Base-by-base conservation (phyloP, 371 early-diverging fungal species). In the Astathelohania contejeani region DNA sequence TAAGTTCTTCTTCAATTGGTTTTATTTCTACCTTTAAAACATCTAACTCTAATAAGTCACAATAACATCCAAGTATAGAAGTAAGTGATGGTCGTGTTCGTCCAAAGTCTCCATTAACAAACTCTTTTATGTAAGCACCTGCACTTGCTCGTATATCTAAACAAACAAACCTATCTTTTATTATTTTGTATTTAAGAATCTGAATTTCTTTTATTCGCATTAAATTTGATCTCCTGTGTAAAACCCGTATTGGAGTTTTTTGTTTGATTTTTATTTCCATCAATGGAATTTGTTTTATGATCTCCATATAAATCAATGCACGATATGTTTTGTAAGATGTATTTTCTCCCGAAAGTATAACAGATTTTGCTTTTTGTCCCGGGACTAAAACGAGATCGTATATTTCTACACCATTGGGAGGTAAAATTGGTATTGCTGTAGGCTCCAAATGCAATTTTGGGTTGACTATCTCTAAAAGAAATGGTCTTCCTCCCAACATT, bases 91-190 rank as follows among this genome's bases (percentile, higher is more conserved):
- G 96, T 12, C 56, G 57, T 2, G 92, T 90, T 32, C 93, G 76
- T 1, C 90, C 90, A 9, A 84, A 70, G 73, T 95, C 94, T 10
- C 90, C 87, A 62, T 88, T 89, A 1, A 90, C 82, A 79, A 91
- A 94, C 75, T 95, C 96, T 66, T 95, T 95, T 56, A 95, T 87
- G 61, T 95, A 95, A 0, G 91, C 84, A 7, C 95, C 95, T 1
- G 94, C 90, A 58, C 81, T 81, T 0, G 89, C 84, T 54, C 78
- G 77, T 68, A 90, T 56, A 20, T 80, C 72, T 1, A 85, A 69
- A 78, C 71, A 47, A 77, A 64, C 60, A 82, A 79, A 22, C 75
- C 77, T 0, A 74, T 72, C 52, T 32, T 46, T 50, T 3, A 9
- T 47, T 7, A 32, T 4, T 7, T 32, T 32, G 32, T 32, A 32